A percentile compares a stretch with the other conserved stretches of the same genome.
These are phyloP conservation scores for Sarocladium strictum DNA, from an alignment of 2,329 filamentous ascomycete genomes.

Conservation along the genomic window DNA sequence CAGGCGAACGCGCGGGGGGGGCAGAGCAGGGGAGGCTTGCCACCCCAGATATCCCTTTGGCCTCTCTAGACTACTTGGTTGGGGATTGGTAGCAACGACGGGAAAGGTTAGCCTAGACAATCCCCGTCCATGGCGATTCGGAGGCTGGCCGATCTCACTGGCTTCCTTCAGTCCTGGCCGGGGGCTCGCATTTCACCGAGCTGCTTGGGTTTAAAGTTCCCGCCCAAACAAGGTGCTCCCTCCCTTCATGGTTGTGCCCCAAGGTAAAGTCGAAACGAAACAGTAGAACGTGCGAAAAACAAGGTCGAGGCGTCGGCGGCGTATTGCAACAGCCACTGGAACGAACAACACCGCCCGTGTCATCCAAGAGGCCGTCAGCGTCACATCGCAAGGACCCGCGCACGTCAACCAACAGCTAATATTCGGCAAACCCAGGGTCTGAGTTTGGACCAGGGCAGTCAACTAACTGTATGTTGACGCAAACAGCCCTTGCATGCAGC, in stretches of 20 bases:
- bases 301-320: background rate
- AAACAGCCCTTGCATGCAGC: background rate
- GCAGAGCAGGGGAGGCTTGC: no score
- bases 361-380: background rate
- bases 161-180: background rate
- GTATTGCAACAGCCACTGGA: background rate
- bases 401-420: background rate
- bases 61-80: background rate
- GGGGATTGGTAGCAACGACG: background rate
- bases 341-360: background rate
- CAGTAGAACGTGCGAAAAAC: no score
- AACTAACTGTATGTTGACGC: background rate
- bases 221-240: no score
- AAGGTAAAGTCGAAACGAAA: no score
- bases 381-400: background rate
- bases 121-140: background rate
- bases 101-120: background rate
- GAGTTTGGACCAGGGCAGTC: background rate
- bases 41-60: no score
- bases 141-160: background rate
- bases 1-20: no score
- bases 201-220: no score
- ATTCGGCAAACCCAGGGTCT: background rate
- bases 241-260: no score
- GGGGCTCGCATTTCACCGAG: no score